A percentile compares a stretch with the other conserved stretches of the same genome.
Conservation (phyloP, 371 early-diverging fungal genomes). For the Zancudomyces culisetae region DNA sequence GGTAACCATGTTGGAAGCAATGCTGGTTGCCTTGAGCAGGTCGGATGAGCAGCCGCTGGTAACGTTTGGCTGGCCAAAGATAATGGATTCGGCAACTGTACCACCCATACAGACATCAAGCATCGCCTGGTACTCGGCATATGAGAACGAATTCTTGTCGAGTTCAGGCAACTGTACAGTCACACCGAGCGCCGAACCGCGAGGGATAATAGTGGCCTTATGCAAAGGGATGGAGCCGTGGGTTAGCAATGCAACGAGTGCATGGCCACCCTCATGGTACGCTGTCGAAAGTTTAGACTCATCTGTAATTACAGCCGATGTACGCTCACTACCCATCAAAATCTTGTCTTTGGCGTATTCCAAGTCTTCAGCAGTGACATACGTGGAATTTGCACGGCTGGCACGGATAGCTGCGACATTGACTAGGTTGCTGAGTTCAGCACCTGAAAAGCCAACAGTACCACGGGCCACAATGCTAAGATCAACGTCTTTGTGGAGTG, state of each 20-base stretch:
- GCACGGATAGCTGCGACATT: conserved; percentile 93
- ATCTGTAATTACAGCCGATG: conserved; percentile 74
- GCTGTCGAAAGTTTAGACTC: conserved; percentile 76
- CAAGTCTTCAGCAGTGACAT: conserved; percentile 57
- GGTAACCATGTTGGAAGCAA: conserved; percentile 84
- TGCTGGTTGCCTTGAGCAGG: conserved; percentile 70
- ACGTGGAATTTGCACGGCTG: conserved; percentile 43
- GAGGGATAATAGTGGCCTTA: conserved; percentile 96
- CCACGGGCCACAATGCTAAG: conserved; percentile 74
- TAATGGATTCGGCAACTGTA: conserved; percentile 84
- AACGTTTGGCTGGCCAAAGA: conserved; percentile 82
- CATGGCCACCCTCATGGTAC: conserved; percentile 97
- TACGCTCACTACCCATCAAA: conserved; percentile 92
- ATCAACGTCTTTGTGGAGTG: conserved; percentile 41
- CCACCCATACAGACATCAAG: conserved; percentile 96
- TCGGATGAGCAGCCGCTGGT: conserved; percentile 88
- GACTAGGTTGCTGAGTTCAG: conserved; percentile 88
- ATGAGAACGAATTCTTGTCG: conserved; percentile 71
- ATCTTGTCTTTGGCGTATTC: conserved; percentile 96
- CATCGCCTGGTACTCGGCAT: conserved; percentile 66
- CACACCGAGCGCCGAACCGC: conserved; percentile 80
- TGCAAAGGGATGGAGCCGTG: conserved; percentile 90
- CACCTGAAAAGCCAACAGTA: conserved; percentile 96
- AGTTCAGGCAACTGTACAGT: conserved; percentile 84
- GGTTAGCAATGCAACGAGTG: conserved; percentile 88